phyloP scores from a whole-genome alignment of 169 alveolate genomes.

The Eimeria tenella region DNA sequence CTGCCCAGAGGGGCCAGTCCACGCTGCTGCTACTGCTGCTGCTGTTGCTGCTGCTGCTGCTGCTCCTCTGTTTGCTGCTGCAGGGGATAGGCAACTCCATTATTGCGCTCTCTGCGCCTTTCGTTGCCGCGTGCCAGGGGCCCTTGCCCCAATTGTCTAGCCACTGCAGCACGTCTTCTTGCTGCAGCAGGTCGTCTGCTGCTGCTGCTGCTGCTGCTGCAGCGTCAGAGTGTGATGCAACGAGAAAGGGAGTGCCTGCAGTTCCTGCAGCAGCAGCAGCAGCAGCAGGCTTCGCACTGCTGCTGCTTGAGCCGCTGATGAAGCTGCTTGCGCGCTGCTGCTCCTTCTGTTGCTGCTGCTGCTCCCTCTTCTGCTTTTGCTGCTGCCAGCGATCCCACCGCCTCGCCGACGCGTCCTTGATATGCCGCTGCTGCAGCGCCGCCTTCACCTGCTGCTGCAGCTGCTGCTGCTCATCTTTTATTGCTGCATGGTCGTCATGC shows the following conservation, averaged over 20 bases:
- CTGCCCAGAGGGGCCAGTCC: background rate
- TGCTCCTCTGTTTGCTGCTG: background rate
- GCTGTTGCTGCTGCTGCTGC: background rate
- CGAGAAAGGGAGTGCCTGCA: no score
- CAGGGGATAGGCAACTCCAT: background rate
- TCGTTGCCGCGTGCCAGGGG: background rate
- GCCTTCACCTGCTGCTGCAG: background rate
- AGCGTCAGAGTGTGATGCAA: no score
- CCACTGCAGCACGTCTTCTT: background rate
- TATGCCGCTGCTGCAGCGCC: background rate
- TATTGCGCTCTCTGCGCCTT: background rate
- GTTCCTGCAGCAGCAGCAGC: no score
- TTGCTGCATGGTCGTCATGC: background rate
- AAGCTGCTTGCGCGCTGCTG: background rate
- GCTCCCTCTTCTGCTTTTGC: background rate
- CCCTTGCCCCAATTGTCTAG: background rate
- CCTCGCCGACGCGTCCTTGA: background rate
- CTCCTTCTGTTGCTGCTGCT: background rate
- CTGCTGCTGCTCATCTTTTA: background rate
- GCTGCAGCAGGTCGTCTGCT: background rate
- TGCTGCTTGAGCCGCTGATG: no score
- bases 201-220: background rate
- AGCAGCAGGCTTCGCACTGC: no score
- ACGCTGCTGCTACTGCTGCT: constrained; percentile 18
- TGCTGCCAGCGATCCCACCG: background rate